phyloP scores from a whole-genome alignment of 2,329 filamentous ascomycete genomes.

The Gaeumannomyces sp. region DNA sequence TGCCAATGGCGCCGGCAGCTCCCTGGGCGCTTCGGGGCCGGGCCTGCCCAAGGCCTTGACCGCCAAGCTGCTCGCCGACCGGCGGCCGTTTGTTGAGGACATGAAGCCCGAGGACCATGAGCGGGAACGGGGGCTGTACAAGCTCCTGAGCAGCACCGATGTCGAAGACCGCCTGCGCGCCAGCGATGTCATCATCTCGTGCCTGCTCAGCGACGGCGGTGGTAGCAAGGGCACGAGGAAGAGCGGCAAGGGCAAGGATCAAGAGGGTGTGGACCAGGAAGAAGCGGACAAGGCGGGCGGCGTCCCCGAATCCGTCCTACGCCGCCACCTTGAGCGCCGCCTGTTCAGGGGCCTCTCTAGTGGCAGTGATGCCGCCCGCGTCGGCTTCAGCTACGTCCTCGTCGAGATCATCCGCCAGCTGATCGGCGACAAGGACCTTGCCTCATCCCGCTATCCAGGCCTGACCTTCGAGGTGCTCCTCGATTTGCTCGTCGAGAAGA shows the following conservation, averaged over 20 bases:
- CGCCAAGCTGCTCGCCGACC: slow-evolving; percentile 25
- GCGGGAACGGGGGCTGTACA: slow-evolving; percentile 54
- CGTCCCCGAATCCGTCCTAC: slow-evolving; percentile 46
- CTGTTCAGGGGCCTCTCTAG: slow-evolving; percentile 86
- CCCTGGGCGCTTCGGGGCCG: slow-evolving; percentile 18
- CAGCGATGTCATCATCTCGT: slow-evolving; percentile 51
- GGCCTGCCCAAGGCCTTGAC: slow-evolving; percentile 16
- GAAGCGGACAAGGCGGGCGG: slow-evolving; percentile 16
- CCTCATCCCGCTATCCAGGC: slow-evolving; percentile 41
- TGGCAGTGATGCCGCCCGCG: slow-evolving; percentile 77
- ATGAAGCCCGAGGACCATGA: slow-evolving; percentile 47
- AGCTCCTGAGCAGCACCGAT: slow-evolving; percentile 55
- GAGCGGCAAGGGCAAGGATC: not conserved
- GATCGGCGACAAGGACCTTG: slow-evolving; percentile 46
- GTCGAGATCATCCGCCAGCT: slow-evolving; percentile 72
- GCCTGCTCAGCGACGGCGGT: slow-evolving; percentile 41
- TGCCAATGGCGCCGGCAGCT: slow-evolving; percentile 3
- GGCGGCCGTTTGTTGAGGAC: slow-evolving; percentile 45
- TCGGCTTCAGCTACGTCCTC: slow-evolving; percentile 85
- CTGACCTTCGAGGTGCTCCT: slow-evolving; percentile 52
- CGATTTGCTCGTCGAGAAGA: slow-evolving; percentile 48
- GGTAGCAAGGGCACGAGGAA: not conserved
- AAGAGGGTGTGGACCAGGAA: not conserved
- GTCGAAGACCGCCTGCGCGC: slow-evolving; percentile 49
- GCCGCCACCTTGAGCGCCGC: slow-evolving; percentile 56